A percentile compares a stretch with the other conserved stretches of the same genome.
Conservation (phyloP, 352 stramenopile species). For the Pythium pyrilobum region DNA sequence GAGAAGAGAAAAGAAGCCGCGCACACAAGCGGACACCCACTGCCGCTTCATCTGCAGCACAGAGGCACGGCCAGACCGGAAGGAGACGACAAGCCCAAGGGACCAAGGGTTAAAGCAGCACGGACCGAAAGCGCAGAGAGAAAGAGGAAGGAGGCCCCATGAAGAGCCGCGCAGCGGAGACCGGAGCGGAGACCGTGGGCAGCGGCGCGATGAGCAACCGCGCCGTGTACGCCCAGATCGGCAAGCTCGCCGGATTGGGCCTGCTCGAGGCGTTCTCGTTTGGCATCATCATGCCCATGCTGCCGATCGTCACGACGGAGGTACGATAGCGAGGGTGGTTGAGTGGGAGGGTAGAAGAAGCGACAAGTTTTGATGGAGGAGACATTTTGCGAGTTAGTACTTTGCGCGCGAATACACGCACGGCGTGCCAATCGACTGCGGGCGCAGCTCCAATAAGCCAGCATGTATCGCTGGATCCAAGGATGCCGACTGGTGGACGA, state of each 20-base stretch:
- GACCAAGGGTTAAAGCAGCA: too few species aligned
- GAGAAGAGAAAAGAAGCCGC: not conserved
- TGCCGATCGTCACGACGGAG: slow-evolving; percentile 67
- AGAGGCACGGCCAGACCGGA: not conserved
- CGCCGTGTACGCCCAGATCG: slow-evolving; percentile 27
- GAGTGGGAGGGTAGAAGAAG: not conserved
- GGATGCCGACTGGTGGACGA: slow-evolving; percentile 64
- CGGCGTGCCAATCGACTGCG: slow-evolving; percentile 53
- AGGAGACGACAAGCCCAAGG: too few species aligned
- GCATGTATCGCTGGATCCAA: slow-evolving; percentile 59
- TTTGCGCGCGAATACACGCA: slow-evolving; percentile 56
- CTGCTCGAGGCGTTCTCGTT: slow-evolving; percentile 55
- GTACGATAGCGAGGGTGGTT: slow-evolving; percentile 9
- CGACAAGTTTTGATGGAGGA: not conserved
- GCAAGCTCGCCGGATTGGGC: slow-evolving; percentile 37
- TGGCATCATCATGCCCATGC: slow-evolving; percentile 60
- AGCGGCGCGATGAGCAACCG: not conserved
- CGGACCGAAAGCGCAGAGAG: too few species aligned
- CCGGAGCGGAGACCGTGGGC: not conserved
- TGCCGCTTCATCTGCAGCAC: not conserved
- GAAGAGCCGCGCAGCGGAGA: too few species aligned
- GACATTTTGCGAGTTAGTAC: slow-evolving; percentile 33
- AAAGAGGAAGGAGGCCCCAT: too few species aligned
- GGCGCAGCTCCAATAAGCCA: slow-evolving; percentile 33
- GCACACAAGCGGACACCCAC: not conserved